Conservation (phyloP, 2,329 filamentous ascomycete species). For the Pseudocercospora ulei region DNA sequence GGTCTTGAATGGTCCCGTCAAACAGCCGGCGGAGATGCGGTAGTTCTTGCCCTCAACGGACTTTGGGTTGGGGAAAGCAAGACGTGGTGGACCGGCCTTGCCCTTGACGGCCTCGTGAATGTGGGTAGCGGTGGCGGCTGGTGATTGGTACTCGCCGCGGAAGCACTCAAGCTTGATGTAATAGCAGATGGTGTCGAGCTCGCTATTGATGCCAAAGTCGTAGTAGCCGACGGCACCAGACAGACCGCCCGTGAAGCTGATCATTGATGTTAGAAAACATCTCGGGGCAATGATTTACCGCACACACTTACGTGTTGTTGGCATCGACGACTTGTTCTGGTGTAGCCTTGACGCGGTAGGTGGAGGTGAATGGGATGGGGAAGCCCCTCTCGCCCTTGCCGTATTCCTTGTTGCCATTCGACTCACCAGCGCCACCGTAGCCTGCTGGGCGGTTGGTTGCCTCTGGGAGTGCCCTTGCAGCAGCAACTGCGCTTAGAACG, state of each 20-base stretch:
- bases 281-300: constrained; percentile 7
- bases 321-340: constrained; percentile 45
- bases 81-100: constrained; percentile 44
- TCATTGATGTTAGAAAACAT: background rate
- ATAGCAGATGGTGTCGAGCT: constrained; percentile 40
- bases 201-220: constrained; percentile 47
- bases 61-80: constrained; percentile 45
- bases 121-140: constrained; percentile 47
- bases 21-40: constrained; percentile 39
- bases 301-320: constrained; percentile 25
- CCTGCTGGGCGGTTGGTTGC: constrained; percentile 7
- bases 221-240: constrained; percentile 42
- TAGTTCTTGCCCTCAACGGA: constrained; percentile 32
- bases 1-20: constrained; percentile 40
- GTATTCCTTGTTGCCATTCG: constrained; percentile 11
- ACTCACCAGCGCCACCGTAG: constrained; percentile 9
- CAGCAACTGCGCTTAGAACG: constrained; percentile 17
- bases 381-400: constrained; percentile 14
- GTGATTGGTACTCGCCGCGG: constrained; percentile 44
- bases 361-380: constrained; percentile 41
- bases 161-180: constrained; percentile 47
- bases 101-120: constrained; percentile 45
- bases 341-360: constrained; percentile 42
- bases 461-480: constrained; percentile 17
- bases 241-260: constrained; percentile 1